Evolutionary conservation across 192 early-diverging fungal species (phyloP), one percentile per base, ranked within the genome.

Genomic region (Physocladia obscura): DNA sequence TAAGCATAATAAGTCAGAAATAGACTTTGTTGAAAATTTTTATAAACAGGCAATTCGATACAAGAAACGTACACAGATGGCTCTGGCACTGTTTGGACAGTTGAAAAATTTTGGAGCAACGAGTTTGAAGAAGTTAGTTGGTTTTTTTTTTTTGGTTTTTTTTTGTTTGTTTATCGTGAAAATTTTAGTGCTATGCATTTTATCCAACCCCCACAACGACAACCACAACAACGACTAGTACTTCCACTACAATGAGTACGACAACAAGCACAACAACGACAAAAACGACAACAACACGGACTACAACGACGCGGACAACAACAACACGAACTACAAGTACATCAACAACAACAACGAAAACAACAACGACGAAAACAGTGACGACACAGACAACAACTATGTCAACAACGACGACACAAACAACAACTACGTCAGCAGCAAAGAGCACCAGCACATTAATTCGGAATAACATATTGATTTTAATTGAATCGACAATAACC

Each of bases 71-170:
- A 70, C 21, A 51, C 67, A 17, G 71, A 65, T 34, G 56, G 30
- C n/a, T 49, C 47, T 19, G 76, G 76, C 6, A 58, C 49, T 6
- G 55, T 57, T 8, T 77, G 54, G 31, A 77, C 74, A 5, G 72
- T 77, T 38, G 74, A 78, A 48, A 77, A 58, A 47, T 11, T 73
- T 4, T 76, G 73, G 60, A 24, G 21, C 17, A 76, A 76, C 57
- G n/a, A 29, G 26, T 34, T 15, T 13, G 31, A 35, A 32, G 31
- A 29, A 35, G 63, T 67, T 13, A 11, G 49, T 11, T 24, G 57
- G 35, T 17, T 6, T 4, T 36, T 58, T 0, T 17, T 32, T 58
- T 22, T 35, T 35, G 5, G 13, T 58, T 34, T 58, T 32, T 36
- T 29, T 58, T 58, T 36, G 27, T 54, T 26, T 11, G 13, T 24